These are phyloP conservation scores for Bonia amplexicaulis DNA, from an alignment of 176 grass and related monocot genomes.

Conservation along the genomic window DNA sequence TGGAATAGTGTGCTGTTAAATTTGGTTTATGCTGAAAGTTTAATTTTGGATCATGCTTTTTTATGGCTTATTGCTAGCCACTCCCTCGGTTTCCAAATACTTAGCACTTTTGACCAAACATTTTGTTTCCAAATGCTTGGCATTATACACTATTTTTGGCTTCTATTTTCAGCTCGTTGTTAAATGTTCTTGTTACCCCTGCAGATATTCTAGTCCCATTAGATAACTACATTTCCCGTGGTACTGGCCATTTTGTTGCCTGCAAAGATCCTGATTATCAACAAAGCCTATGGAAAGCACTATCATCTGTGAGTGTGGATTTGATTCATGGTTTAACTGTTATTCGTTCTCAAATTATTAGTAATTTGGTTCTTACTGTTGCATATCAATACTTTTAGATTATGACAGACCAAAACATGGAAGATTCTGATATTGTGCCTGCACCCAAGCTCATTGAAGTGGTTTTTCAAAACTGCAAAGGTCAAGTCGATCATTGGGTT, in stretches of 20 bases:
- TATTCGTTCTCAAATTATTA: slow-evolving; percentile 4
- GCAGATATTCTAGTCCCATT: slow-evolving; percentile 88
- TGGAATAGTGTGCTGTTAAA: background rate
- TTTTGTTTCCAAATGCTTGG: background rate
- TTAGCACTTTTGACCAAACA: background rate
- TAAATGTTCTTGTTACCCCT: slow-evolving; percentile 7
- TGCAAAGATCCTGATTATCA: slow-evolving; percentile 90
- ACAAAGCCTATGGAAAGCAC: slow-evolving; percentile 75
- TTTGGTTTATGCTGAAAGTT: background rate
- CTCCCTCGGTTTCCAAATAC: background rate
- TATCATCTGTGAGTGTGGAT: slow-evolving; percentile 54
- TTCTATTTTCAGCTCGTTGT: background rate
- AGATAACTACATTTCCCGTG: slow-evolving; percentile 82
- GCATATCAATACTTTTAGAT: slow-evolving; percentile 40
- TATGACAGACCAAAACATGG: slow-evolving; percentile 74
- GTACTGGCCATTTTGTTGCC: slow-evolving; percentile 69
- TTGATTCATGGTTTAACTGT: slow-evolving; percentile 13
- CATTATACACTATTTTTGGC: background rate
- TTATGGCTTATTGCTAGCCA: background rate
- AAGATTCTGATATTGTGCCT: slow-evolving; percentile 80
- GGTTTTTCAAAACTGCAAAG: slow-evolving; percentile 89
- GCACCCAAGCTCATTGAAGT: slow-evolving; percentile 91
- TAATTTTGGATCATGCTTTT: background rate
- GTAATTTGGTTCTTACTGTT: slow-evolving; percentile 28
- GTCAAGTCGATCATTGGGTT: slow-evolving; percentile 77